Percentiles rank a stretch among this genome's conserved stretches.
Evolutionary conservation across 2,329 filamentous ascomycete species (phyloP).

Genomic region (Penicillium polonicum): DNA sequence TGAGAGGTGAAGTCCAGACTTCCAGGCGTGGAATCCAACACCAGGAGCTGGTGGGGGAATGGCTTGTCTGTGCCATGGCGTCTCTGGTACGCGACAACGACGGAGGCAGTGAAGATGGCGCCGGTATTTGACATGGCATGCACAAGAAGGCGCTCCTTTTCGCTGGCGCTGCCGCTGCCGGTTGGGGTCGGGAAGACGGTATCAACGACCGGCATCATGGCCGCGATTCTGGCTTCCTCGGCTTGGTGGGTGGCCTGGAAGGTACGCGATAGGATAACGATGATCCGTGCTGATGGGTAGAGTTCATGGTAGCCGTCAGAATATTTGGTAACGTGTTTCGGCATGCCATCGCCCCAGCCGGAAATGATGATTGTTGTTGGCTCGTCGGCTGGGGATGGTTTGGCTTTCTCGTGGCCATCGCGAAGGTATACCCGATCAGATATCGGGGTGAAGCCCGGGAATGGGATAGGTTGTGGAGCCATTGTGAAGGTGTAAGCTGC

Average conservation of each 20-base stretch:
- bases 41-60: slow-evolving; percentile 51
- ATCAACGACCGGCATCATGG: slow-evolving; percentile 48
- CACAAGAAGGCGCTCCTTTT: slow-evolving; percentile 44
- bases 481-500: slow-evolving; percentile 8
- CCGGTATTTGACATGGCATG: slow-evolving; percentile 62
- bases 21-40: slow-evolving; percentile 57
- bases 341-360: slow-evolving; percentile 58
- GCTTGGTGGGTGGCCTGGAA: slow-evolving; percentile 48
- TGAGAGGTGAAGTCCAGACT: slow-evolving; percentile 39
- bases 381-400: slow-evolving; percentile 30
- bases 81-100: slow-evolving; percentile 48
- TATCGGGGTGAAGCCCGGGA: slow-evolving; percentile 50
- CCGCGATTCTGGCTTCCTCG: slow-evolving; percentile 45
- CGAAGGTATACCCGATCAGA: slow-evolving; percentile 51
- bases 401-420: slow-evolving; percentile 19
- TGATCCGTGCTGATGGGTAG: slow-evolving; percentile 52
- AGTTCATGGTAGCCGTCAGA: slow-evolving; percentile 52
- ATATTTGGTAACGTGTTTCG: slow-evolving; percentile 59
- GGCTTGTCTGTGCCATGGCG: slow-evolving; percentile 31
- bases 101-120: slow-evolving; percentile 53
- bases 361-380: slow-evolving; percentile 47
- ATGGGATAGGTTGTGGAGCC: slow-evolving; percentile 23
- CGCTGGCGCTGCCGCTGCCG: slow-evolving; percentile 12
- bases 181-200: slow-evolving; percentile 24
- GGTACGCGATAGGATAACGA: slow-evolving; percentile 54